Conservation (phyloP, 306 rosid species). For the Ormosia emarginata region DNA sequence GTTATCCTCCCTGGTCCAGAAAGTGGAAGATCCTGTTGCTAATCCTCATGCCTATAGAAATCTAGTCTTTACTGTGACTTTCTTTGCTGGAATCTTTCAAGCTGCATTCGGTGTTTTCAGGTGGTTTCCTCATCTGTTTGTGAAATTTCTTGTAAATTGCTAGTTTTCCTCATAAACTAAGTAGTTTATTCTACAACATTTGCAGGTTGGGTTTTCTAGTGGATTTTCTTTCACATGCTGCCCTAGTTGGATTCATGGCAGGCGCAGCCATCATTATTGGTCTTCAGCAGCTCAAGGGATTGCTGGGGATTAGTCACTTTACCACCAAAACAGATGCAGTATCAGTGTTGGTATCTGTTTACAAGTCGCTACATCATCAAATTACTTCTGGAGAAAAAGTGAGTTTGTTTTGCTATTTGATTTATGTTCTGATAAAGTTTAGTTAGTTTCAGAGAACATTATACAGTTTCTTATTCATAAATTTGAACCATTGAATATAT, state of each 20-base stretch:
- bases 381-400: conserved; percentile 30
- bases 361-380: conserved; percentile 37
- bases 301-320: conserved; percentile 65
- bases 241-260: conserved; percentile 88
- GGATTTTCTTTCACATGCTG: conserved; percentile 90
- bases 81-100: conserved; percentile 81
- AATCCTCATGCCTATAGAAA: conserved; percentile 65
- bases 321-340: conserved; percentile 62
- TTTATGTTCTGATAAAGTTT: not conserved
- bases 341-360: conserved; percentile 63
- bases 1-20: conserved; percentile 55
- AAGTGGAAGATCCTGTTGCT: conserved; percentile 64
- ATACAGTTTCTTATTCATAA: not conserved
- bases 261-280: conserved; percentile 88
- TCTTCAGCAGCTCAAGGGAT: conserved; percentile 81
- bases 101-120: conserved; percentile 69
- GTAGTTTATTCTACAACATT: conserved; percentile 20
- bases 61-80: conserved; percentile 69
- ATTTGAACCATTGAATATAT: not conserved
- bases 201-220: conserved; percentile 84
- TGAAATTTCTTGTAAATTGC: conserved; percentile 42
- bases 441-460: not conserved
- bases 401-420: conserved; percentile 13
- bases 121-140: conserved; percentile 17
- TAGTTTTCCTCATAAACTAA: conserved; percentile 38